These are phyloP conservation scores for Mayamaea pseudoterrestris DNA, from an alignment of 108 stramenopile genomes.

Conservation along the genomic window DNA sequence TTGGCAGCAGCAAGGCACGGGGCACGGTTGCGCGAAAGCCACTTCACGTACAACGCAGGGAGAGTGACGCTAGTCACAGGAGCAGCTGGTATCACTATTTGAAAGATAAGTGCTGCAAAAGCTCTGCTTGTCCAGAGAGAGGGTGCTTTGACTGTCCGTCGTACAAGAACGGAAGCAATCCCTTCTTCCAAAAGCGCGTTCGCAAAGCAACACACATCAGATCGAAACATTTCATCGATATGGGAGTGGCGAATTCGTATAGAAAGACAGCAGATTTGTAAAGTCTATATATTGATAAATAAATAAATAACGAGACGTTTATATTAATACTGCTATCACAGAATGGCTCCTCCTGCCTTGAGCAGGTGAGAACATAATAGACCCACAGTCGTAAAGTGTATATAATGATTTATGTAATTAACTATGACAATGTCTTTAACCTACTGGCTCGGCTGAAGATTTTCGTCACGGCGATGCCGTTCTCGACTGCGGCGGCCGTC, in stretches of 20 bases:
- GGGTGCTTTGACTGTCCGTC: conserved; percentile 76
- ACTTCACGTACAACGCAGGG: conserved; percentile 52
- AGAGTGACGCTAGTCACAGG: conserved; percentile 59
- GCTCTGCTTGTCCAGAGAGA: conserved; percentile 43
- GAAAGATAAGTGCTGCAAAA: conserved; percentile 44
- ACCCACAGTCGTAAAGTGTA: too few species aligned
- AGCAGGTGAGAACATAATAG: too few species aligned
- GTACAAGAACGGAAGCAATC: conserved; percentile 48
- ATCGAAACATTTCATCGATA: conserved; percentile 46
- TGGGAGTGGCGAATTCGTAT: conserved; percentile 45
- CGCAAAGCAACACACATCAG: conserved; percentile 37
- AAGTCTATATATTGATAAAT: too few species aligned
- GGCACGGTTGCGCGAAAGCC: conserved; percentile 24
- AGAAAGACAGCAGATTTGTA: conserved; percentile 58
- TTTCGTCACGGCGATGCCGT: too few species aligned
- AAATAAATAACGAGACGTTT: too few species aligned
- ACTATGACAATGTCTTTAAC: too few species aligned
- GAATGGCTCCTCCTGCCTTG: too few species aligned
- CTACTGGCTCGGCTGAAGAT: too few species aligned
- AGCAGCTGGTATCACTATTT: conserved; percentile 62
- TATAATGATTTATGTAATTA: too few species aligned
- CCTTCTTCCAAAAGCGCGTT: conserved; percentile 41
- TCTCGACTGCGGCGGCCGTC: too few species aligned
- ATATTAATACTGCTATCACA: too few species aligned
- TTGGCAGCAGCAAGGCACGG: conserved; percentile 16